Conservation (phyloP, 1,139 yeast genomes). For the Candida tunisiensis region DNA sequence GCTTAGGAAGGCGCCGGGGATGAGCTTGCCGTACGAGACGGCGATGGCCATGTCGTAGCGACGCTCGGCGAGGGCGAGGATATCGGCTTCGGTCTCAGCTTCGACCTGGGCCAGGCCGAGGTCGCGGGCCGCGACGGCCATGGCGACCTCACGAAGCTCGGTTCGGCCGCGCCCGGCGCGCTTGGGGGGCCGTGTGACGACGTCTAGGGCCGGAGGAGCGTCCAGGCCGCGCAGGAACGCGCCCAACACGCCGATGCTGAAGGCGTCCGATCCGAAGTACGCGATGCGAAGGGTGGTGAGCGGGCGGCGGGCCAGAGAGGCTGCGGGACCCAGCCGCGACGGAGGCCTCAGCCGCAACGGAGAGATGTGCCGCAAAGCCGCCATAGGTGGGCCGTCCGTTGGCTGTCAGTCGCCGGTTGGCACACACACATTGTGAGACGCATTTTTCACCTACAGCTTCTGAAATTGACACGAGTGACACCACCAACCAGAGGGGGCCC, state of each 20-base stretch:
- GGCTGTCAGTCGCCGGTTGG: conserved; percentile 3
- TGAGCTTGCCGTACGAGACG: conserved; percentile 73
- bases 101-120: conserved; percentile 26
- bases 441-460: conserved; percentile 15
- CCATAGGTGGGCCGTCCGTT: too few relatives aligned
- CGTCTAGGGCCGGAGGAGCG: conserved; percentile 31
- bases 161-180: conserved; percentile 51
- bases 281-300: too few relatives aligned
- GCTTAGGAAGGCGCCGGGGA: conserved; percentile 43
- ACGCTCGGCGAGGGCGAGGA: conserved; percentile 18
- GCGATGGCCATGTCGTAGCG: conserved; percentile 58
- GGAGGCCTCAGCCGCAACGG: too few relatives aligned
- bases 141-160: conserved; percentile 33
- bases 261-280: background rate
- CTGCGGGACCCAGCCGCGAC: too few relatives aligned
- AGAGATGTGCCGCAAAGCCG: too few relatives aligned
- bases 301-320: too few relatives aligned
- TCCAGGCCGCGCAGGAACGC: too few relatives aligned
- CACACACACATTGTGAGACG: conserved; percentile 9
- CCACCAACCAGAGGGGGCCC: too few relatives aligned
- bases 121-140: conserved; percentile 27
- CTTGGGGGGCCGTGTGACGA: conserved; percentile 54
- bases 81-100: conserved; percentile 45
- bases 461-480: too few relatives aligned
- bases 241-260: background rate